Evolutionary conservation across 805 yeast species (phyloP), one percentile per base, ranked within the genome.

Genomic region (Zygosaccharomyces bisporus): DNA sequence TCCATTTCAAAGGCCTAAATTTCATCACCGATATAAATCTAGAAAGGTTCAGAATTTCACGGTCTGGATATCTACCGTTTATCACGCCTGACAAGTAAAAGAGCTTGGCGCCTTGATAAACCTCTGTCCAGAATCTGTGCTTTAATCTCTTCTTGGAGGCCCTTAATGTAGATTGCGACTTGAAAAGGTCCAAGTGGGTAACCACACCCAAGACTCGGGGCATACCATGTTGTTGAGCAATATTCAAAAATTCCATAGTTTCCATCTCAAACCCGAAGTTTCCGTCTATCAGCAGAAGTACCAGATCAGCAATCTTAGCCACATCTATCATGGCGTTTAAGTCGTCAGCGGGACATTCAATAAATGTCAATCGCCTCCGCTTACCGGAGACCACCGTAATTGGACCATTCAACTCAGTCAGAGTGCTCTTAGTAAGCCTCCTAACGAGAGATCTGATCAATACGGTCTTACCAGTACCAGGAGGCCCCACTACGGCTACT

Each of bases 261-360:
- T 93, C 99, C 99, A 93, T 93, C 71, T 93, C 99, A 47, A 93
- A 80, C 6, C 99, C 99, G 63, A 88, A 93, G 64, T 93, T 93
- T 47, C 99, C 98, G 70, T 93, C 99, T 47, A 93, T 80, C 75
- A 93, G 69, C 49, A 93, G 64, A 39, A 93, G 72, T 7, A 95
- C 95, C 50, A 93, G 73, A 66, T 93, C 99, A 0, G 98, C 96
- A 45, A 90, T 81, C 60, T 93, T 93, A 20, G 98, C 96, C 30
- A 93, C 80, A 68, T 93, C 99, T 34, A 90, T 80, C 98, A 95
- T 93, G 6, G 96, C 83, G 64, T 88, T 90, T 61, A 93, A 69
- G 64, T 93, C 99, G 57, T 90, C 91, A 9, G 83, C 79, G 4
- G 70, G 70, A 54, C 95, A 93, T 66, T 93, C 99, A 24, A 93